phyloP scores from a whole-genome alignment of 352 stramenopile species.

The Sclerospora graminicola region DNA sequence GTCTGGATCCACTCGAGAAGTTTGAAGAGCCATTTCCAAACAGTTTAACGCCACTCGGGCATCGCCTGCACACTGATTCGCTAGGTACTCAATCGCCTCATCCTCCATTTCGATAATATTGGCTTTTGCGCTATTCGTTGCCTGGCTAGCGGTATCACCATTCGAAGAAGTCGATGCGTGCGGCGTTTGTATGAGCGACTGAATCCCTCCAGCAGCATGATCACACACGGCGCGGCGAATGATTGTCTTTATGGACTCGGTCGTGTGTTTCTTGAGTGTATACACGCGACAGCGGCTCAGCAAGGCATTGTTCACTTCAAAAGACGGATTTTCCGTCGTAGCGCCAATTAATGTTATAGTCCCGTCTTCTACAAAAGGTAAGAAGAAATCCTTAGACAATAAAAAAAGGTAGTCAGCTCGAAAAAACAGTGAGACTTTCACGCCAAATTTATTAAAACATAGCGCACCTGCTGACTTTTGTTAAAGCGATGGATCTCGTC shows the following conservation, averaged over 20 bases:
- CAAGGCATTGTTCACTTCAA: conserved; percentile 81
- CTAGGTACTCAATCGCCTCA: conserved; percentile 51
- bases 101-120: conserved; percentile 37
- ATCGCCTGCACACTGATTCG: conserved; percentile 66
- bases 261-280: conserved; percentile 57
- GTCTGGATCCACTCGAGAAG: conserved; percentile 18
- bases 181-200: conserved; percentile 14
- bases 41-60: conserved; percentile 74
- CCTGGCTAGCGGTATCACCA: background rate
- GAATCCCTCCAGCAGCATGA: conserved; percentile 18
- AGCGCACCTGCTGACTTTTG: conserved; percentile 63
- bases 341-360: conserved; percentile 84
- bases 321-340: conserved; percentile 85
- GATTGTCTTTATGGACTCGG: conserved; percentile 54
- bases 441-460: no score
- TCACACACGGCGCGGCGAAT: conserved; percentile 45
- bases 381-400: conserved; percentile 53
- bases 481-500: conserved; percentile 87
- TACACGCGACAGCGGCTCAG: conserved; percentile 75
- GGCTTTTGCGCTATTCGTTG: background rate
- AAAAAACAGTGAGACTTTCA: no score
- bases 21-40: conserved; percentile 70
- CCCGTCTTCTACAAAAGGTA: conserved; percentile 73
- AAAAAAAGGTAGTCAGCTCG: background rate
- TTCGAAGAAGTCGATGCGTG: background rate